phyloP scores from a whole-genome alignment of 257 asterid genomes.

The Nicotiana obtusifolia region DNA sequence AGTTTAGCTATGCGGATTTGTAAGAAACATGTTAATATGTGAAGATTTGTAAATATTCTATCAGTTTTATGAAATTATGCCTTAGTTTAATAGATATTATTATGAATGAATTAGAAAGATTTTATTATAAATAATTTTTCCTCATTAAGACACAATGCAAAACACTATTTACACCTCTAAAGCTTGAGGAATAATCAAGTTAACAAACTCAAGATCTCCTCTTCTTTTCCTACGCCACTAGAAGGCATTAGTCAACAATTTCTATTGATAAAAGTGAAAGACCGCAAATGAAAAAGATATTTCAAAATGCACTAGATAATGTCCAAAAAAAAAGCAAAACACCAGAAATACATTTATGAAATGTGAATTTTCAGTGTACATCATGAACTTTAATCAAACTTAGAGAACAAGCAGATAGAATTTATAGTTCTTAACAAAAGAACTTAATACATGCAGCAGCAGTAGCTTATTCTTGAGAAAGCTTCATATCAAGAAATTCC shows the following conservation, averaged over 20 bases:
- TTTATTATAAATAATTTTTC: neutral
- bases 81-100: neutral
- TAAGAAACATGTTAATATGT: neutral
- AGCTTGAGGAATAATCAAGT: neutral
- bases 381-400: neutral
- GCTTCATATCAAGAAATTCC: neutral
- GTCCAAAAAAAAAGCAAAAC: neutral
- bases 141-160: neutral
- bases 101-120: neutral
- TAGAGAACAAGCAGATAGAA: neutral
- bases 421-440: neutral
- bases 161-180: neutral
- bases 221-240: neutral
- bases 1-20: neutral
- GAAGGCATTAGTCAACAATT: neutral
- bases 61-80: neutral
- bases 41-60: neutral
- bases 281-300: neutral
- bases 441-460: neutral
- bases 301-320: neutral
- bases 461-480: neutral
- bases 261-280: neutral
- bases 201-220: neutral
- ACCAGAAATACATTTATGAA: neutral
- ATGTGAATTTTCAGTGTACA: neutral